These are phyloP conservation scores for Cladosporium sp. DNA, from an alignment of 2,329 filamentous ascomycete species.

Conservation along the genomic window DNA sequence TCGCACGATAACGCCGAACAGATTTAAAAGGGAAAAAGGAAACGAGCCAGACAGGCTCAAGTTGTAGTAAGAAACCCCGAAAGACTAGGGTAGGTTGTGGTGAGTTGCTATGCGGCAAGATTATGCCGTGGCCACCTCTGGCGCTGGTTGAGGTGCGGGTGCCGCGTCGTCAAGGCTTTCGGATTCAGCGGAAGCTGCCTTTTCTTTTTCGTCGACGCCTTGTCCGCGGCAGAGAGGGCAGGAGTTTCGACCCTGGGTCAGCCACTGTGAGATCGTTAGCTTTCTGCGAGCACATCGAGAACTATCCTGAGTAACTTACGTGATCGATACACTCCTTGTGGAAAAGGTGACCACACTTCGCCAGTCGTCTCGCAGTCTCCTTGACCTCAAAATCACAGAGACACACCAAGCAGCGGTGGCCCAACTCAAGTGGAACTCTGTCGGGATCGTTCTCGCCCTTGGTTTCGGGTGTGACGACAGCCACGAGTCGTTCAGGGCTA, in stretches of 20 bases:
- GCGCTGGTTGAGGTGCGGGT: neutral
- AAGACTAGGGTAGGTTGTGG: neutral
- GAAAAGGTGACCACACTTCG: constrained; percentile 62
- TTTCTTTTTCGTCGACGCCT: constrained; percentile 49
- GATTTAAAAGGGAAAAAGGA: neutral
- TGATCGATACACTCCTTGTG: constrained; percentile 67
- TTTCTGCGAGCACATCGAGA: constrained; percentile 5
- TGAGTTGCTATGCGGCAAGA: too few species aligned
- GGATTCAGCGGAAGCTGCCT: constrained; percentile 13
- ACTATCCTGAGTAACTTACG: constrained; percentile 39
- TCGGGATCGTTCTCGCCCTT: constrained; percentile 25
- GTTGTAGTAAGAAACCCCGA: neutral
- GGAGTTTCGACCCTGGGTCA: constrained; percentile 62
- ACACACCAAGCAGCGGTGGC: constrained; percentile 61
- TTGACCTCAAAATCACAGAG: constrained; percentile 60
- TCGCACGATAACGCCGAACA: constrained; percentile 7
- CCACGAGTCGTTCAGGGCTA: constrained; percentile 26
- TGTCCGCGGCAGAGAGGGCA: constrained; percentile 58
- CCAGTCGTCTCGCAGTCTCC: constrained; percentile 57
- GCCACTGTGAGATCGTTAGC: constrained; percentile 47
- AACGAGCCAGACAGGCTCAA: neutral
- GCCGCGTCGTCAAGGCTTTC: neutral
- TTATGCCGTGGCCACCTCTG: constrained; percentile 4
- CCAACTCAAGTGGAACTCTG: constrained; percentile 28
- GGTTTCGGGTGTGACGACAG: constrained; percentile 23